Evolutionary conservation across 352 stramenopile genomes (phyloP).

Genomic region (Aphanomyces euteiches): DNA sequence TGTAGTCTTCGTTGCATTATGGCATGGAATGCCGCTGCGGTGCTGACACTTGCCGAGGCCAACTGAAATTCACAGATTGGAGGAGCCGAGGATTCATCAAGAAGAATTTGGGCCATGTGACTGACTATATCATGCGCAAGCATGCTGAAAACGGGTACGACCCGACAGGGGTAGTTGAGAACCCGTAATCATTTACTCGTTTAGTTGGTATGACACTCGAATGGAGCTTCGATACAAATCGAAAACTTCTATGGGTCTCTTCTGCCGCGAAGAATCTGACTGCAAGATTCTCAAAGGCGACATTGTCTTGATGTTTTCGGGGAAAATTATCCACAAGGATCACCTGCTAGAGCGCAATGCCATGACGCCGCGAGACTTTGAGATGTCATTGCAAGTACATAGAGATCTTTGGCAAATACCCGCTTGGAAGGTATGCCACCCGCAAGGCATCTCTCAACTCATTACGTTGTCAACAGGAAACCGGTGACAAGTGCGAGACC

Average conservation of each 20-base stretch:
- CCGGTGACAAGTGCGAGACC: conserved; percentile 26
- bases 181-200: background rate
- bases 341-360: conserved; percentile 19
- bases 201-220: conserved; percentile 31
- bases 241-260: conserved; percentile 26
- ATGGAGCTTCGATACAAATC: conserved; percentile 30
- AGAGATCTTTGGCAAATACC: conserved; percentile 30
- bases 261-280: conserved; percentile 23
- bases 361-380: conserved; percentile 29
- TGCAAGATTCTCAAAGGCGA: conserved; percentile 29
- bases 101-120: conserved; percentile 28
- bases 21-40: conserved; percentile 25
- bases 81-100: conserved; percentile 25
- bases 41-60: conserved; percentile 18
- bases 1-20: conserved; percentile 29
- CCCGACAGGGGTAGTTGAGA: background rate
- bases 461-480: conserved; percentile 12
- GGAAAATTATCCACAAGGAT: conserved; percentile 29
- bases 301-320: conserved; percentile 27
- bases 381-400: conserved; percentile 30
- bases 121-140: conserved; percentile 31
- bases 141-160: conserved; percentile 30
- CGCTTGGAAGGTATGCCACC: conserved; percentile 26
- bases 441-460: background rate
- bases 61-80: conserved; percentile 26